These are phyloP conservation scores for Fusarium subglutinans DNA, from an alignment of 2,329 filamentous ascomycete species.

Conservation along the genomic window DNA sequence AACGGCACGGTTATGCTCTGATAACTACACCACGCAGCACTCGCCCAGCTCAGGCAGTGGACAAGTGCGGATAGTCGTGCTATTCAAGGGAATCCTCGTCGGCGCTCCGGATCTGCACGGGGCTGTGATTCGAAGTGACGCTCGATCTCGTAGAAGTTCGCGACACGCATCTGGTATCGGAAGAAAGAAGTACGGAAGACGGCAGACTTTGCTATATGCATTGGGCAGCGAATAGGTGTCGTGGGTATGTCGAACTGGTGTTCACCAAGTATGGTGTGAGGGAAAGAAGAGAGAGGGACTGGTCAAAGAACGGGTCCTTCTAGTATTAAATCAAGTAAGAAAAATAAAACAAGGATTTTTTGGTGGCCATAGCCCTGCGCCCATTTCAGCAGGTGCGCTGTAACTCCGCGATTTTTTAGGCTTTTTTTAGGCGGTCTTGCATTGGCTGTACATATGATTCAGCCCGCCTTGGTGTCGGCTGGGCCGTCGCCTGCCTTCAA, in stretches of 20 bases:
- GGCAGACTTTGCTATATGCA: constrained; percentile 63
- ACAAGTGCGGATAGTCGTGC: constrained; percentile 35
- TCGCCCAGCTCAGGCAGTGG: constrained; percentile 18
- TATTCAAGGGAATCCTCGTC: constrained; percentile 61
- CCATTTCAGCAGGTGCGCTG: constrained; percentile 21
- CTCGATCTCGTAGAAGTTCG: constrained; percentile 58
- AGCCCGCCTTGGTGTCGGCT: constrained; percentile 11
- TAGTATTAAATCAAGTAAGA: constrained; percentile 27
- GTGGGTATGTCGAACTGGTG: constrained; percentile 24
- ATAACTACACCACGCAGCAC: constrained; percentile 32
- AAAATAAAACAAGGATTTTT: constrained; percentile 27
- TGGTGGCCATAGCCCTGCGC: constrained; percentile 28
- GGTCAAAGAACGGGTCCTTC: constrained; percentile 24
- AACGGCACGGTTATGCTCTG: constrained; percentile 32
- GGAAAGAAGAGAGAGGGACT: constrained; percentile 27
- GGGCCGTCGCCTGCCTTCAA: constrained; percentile 3
- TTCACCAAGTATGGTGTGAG: constrained; percentile 45
- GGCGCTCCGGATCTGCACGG: constrained; percentile 68
- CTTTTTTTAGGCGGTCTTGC: constrained; percentile 30
- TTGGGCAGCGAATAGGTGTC: constrained; percentile 52
- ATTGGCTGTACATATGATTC: constrained; percentile 12
- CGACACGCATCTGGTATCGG: constrained; percentile 66
- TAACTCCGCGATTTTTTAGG: constrained; percentile 21
- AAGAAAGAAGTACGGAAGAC: constrained; percentile 59
- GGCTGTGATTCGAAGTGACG: constrained; percentile 60